Evolutionary conservation across 129 eudicot species (phyloP), one percentile per base, ranked within the genome.

Genomic region (Arctium lappa): DNA sequence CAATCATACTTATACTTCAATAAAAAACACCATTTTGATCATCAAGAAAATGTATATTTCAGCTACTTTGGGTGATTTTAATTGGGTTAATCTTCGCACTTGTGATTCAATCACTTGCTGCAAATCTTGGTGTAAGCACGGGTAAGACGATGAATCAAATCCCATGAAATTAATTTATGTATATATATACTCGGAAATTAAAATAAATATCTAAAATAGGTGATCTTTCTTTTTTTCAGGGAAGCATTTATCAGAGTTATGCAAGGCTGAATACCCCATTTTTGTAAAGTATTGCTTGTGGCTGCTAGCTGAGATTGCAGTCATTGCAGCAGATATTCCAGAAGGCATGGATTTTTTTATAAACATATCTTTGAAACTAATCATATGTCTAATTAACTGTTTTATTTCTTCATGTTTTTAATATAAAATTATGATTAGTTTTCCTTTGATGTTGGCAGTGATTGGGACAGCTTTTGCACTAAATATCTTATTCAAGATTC

Each of bases 281-380:
- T 37, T 86, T 79, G 96, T 94, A 15, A 91, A 88, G 76, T 92
- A 92, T 71, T 92, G 97, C 37, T 76, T 94, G 12, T 94, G 98
- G 98, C 7, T 92, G 32, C 89, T 94, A 34, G 98, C 98, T 18
- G 98, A 94, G 82, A 3, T 94, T 77, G 92, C 97, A 15, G 98
- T 94, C 76, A 94, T 94, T 42, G 95, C 98, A 6, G 98, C 98
- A 3, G 98, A 94, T 80, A 92, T 94, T 71, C 98, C 98, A 10
- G 96, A 94, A 94, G 98, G 98, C 82, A 88, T 69, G 78, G 29
- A 42, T 44, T 22, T 22, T 22, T 22, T 74, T 73, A 38, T 38
- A n/a, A 73, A 73, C 65, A 38, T 77, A 42, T 18, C 37, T 29
- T 77, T n/a, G 38, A 74, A 74, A 74, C 37, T 46, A 10, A 32